A percentile compares a stretch with the other conserved stretches of the same genome.
Evolutionary conservation across 768 basidiomycete species (phyloP).

Genomic region (Lepiota venenata): DNA sequence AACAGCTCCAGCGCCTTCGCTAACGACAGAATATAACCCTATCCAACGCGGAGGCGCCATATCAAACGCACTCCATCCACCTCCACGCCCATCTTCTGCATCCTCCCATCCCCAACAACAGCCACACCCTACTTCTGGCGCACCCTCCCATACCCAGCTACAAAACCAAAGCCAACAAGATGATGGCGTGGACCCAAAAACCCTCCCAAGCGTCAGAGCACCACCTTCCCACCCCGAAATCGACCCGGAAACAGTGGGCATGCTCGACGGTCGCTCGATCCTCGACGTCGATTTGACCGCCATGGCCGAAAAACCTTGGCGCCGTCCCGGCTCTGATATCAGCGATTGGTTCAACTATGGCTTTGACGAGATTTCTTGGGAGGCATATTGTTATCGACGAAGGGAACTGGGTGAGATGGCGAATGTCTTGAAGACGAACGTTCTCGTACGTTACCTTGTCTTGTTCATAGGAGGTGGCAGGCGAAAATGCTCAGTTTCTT

Average conservation of each 20-base stretch:
- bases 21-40: conserved; percentile 83
- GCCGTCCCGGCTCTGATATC: conserved; percentile 86
- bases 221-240: conserved; percentile 80
- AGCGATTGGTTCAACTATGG: conserved; percentile 99
- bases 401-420: conserved; percentile 79
- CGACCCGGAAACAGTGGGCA: conserved; percentile 63
- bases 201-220: conserved; percentile 62
- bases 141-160: conserved; percentile 5
- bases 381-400: conserved; percentile 84
- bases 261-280: conserved; percentile 72
- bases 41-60: conserved; percentile 56
- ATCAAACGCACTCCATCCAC: conserved; percentile 17
- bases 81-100: conserved; percentile 10
- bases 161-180: conserved; percentile 22
- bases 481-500: conserved; percentile 1
- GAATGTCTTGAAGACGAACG: conserved; percentile 76
- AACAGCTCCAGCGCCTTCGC: conserved; percentile 47
- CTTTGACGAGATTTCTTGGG: conserved; percentile 96
- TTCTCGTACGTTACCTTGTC: conserved; percentile 54
- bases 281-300: conserved; percentile 79
- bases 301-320: conserved; percentile 85
- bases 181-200: conserved; percentile 59
- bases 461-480: not conserved
- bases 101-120: conserved; percentile 15
- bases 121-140: conserved; percentile 8